Evolutionary conservation across 257 asterid species (phyloP), one percentile per base, ranked within the genome.

Genomic region (Nicotiana tabacum): DNA sequence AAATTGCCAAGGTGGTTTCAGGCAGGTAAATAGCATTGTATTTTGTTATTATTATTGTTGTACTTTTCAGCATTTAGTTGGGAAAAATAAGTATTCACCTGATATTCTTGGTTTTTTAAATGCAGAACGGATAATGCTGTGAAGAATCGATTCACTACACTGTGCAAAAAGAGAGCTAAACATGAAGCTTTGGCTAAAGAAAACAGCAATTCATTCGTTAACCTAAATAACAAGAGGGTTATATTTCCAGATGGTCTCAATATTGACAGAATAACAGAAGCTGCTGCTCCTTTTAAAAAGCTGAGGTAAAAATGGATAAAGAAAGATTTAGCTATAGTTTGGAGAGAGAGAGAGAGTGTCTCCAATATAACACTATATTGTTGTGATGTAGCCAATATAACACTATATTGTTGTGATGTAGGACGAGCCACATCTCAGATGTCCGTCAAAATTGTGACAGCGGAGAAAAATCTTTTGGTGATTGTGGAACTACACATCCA

Each of bases 51-150:
- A 32, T 2, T 4, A 32, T 32, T 2, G 9, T 65, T 39, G 60
- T 61, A 0, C 18, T 48, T 62, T 80, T 80, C 51, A 48, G 32
- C 18, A 66, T 66, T 66, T 68, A 30, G 78, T 66, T 81, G n/a
- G 43, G 43, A 74, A 58, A 9, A 66, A 9, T 81, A 29, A 29
- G 51, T 51, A 30, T 24, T 48, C n/a, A 81, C n/a, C 18, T 81
- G 66, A 68, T 48, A 6, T 77, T 21, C 32, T 43, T 39, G 6
- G 24, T 33, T 68, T 77, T 48, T 0, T 9, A 79, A 46, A 6
- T 74, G 60, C 94, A 96, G 99, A 84, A 96, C 99, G 66, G 99
- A 96, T 86, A 96, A 96, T 83, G 99, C 99, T 77, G 99, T 96
- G 91, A 96, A 96, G 92, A 96, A 96, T 83, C 93, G 99, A 72